These are phyloP conservation scores for Pythium phragmiticola DNA, from an alignment of 352 stramenopile genomes.

Conservation along the genomic window DNA sequence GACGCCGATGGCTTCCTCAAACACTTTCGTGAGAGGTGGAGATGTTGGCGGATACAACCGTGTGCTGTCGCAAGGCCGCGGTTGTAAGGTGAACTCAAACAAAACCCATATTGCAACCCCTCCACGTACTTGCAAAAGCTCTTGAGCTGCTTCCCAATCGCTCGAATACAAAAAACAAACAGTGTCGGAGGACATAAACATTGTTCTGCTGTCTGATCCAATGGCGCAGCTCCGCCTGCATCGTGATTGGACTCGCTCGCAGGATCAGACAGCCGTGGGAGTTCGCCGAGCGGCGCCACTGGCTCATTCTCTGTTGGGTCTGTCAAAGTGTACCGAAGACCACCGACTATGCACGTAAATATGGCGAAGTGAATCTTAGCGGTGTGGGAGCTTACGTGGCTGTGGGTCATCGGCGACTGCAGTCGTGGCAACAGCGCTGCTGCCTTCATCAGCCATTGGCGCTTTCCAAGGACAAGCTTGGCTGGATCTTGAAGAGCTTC, in stretches of 20 bases:
- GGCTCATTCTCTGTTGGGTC: neutral
- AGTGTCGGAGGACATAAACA: neutral
- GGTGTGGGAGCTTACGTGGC: neutral
- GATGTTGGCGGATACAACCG: constrained; percentile 10
- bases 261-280: neutral
- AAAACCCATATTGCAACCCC: neutral
- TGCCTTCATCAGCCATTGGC: neutral
- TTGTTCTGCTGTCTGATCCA: neutral
- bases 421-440: neutral
- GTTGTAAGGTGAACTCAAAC: neutral
- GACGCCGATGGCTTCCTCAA: neutral
- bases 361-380: too few species aligned
- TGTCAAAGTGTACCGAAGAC: neutral
- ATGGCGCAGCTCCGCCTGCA: neutral
- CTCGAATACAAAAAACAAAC: constrained; percentile 16
- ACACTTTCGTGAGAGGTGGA: constrained; percentile 1
- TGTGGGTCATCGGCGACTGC: neutral
- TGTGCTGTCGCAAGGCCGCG: neutral
- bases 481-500: constrained; percentile 5
- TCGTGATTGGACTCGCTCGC: neutral
- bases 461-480: too few species aligned
- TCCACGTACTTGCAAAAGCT: constrained; percentile 18
- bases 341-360: too few species aligned
- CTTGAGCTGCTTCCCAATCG: constrained; percentile 19
- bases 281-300: neutral